phyloP scores from a whole-genome alignment of 1,284 basidiomycete species.

The Lentinula novae-zelandiae region DNA sequence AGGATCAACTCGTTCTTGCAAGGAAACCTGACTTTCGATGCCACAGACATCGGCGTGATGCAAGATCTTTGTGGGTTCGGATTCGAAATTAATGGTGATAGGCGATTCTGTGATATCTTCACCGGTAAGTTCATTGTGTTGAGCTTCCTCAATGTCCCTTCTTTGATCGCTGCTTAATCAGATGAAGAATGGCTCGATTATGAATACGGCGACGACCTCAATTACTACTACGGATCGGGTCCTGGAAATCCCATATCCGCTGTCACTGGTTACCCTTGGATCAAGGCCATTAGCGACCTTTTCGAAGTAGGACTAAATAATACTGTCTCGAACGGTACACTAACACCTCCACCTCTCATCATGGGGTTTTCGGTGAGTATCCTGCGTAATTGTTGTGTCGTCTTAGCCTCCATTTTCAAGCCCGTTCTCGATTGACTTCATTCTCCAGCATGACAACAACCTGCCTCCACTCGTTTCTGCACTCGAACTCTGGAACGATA shows the following conservation, averaged over 20 bases:
- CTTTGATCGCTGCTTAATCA: constrained; percentile 20
- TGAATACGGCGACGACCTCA: constrained; percentile 52
- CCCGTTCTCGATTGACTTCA: background rate
- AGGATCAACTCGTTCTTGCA: constrained; percentile 34
- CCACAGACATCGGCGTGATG: constrained; percentile 37
- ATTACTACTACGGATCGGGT: constrained; percentile 44
- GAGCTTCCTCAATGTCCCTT: background rate
- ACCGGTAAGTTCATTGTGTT: background rate
- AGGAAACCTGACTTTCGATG: constrained; percentile 27
- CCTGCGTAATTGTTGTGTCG: background rate
- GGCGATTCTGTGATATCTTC: constrained; percentile 30
- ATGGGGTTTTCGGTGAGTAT: constrained; percentile 38
- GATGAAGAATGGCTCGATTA: constrained; percentile 56
- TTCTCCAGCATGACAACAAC: constrained; percentile 39
- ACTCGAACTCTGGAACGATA: constrained; percentile 38
- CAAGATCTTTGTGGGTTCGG: constrained; percentile 40
- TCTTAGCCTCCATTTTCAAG: background rate
- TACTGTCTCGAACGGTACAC: constrained; percentile 23
- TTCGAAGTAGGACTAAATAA: constrained; percentile 29
- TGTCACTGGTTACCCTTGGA: constrained; percentile 35
- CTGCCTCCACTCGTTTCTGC: constrained; percentile 38
- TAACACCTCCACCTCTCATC: constrained; percentile 34
- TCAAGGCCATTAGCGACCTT: constrained; percentile 35
- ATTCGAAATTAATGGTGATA: constrained; percentile 34
- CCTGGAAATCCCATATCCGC: constrained; percentile 40